Percentiles rank a stretch among this genome's conserved stretches.
Conservation (phyloP, 345 rosid species). For the Euphorbia peplus region DNA sequence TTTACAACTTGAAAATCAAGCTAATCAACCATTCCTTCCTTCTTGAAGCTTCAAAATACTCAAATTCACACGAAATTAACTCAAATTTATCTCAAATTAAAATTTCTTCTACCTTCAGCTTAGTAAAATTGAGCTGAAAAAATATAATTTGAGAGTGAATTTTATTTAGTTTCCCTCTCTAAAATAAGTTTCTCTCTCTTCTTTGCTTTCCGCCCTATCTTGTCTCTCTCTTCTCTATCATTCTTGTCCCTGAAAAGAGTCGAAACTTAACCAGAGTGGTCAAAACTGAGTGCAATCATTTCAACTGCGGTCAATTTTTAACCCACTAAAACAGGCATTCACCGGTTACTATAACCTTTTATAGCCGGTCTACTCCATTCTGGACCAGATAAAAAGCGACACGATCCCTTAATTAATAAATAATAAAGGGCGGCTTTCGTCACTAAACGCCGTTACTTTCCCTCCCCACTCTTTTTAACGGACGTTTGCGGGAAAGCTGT, state of each 20-base stretch:
- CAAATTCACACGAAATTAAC: background rate
- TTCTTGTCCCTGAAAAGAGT: constrained; percentile 23
- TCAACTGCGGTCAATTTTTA: constrained; percentile 80
- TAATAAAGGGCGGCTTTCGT: constrained; percentile 40
- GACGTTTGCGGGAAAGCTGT: constrained; percentile 50
- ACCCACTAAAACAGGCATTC: constrained; percentile 47
- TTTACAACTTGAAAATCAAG: constrained; percentile 2
- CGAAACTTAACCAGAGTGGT: constrained; percentile 57
- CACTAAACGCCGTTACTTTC: constrained; percentile 42
- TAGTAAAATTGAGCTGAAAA: constrained; percentile 33
- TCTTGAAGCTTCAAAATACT: background rate
- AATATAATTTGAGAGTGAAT: too few species aligned
- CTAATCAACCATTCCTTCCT: constrained; percentile 14
- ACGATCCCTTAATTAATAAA: constrained; percentile 27
- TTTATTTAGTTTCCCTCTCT: constrained; percentile 14
- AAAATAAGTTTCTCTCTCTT: constrained; percentile 17
- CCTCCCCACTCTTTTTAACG: constrained; percentile 26
- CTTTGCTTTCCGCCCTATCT: constrained; percentile 30
- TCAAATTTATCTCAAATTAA: too few species aligned
- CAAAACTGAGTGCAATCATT: constrained; percentile 58
- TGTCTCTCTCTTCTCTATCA: constrained; percentile 24
- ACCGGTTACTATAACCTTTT: constrained; percentile 37
- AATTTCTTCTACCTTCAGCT: background rate
- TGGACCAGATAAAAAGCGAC: constrained; percentile 35
- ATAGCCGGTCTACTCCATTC: constrained; percentile 25